Base-by-base conservation (phyloP, 1,284 basidiomycete species). In the Porodaedalea pini region DNA sequence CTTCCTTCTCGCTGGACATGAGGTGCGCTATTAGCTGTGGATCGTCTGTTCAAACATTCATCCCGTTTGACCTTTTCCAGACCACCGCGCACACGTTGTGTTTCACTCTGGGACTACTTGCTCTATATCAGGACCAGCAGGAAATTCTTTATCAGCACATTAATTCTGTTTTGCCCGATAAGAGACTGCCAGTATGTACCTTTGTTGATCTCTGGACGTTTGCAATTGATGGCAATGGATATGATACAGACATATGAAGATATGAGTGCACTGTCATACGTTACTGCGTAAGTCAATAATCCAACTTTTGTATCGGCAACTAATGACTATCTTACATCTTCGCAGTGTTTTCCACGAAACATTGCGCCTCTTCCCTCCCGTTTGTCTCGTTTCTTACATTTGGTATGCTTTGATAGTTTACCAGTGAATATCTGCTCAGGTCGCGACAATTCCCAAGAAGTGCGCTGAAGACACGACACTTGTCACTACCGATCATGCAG, bases 391-490 rank as follows among this genome's bases (percentile, higher is more conserved):
- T 2, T 32, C 15, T n/a, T 21, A n/a, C 23, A 13, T 11, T 19
- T 21, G 10, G 7, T 25, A 29, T n/a, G 34, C 36, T 2, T 29
- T 17, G 8, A 10, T 54, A 4, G 6, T 19, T 40, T 3, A 41
- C 25, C 37, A 27, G 4, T 34, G 15, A 19, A 25, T 32, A 13
- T 32, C 25, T 54, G n/a, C n/a, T n/a, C n/a, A 81, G 78, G 76
- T 74, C 1, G 62, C 67, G 1, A 62, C 48, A 3, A 71, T 86
- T 32, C 81, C 82, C 10, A 86, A 86, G 66, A 47, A 65, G 4
- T 73, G 74, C 40, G 70, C 71, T 0, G 75, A 80, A 62, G 78
- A 82, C 59, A 77, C 76, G 0, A 71, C 68, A 2, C 60, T 82
- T 32, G 64, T 65, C 2, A 67, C 72, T 2, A 70, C 67, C 1